These are phyloP conservation scores for Graphilbum sp. DNA, from an alignment of 2,329 filamentous ascomycete genomes.

Conservation along the genomic window DNA sequence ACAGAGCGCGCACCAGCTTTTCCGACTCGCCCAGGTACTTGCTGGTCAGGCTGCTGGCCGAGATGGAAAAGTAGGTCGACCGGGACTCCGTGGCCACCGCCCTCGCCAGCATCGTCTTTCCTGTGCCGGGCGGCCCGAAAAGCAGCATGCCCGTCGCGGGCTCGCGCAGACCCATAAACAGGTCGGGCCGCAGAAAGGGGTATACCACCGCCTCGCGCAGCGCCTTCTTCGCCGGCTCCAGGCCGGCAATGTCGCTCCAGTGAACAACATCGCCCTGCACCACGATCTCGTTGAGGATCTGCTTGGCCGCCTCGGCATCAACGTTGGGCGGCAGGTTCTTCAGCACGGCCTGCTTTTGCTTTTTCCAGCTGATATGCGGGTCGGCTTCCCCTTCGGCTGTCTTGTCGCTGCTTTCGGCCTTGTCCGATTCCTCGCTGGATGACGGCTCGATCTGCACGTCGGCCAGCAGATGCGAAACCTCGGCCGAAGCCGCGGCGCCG, in stretches of 20 bases:
- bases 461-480: conserved; percentile 7
- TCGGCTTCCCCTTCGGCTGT: conserved; percentile 2
- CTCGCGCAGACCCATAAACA: conserved; percentile 91
- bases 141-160: conserved; percentile 89
- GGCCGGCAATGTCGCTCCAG: conserved; percentile 83
- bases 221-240: conserved; percentile 80
- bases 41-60: conserved; percentile 80
- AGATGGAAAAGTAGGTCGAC: conserved; percentile 95
- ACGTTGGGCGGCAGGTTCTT: conserved; percentile 69
- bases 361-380: conserved; percentile 31
- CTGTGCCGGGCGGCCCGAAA: conserved; percentile 93
- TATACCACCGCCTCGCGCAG: conserved; percentile 95
- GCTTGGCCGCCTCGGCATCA: conserved; percentile 66
- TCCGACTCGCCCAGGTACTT: conserved; percentile 96
- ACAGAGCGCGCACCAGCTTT: conserved; percentile 86
- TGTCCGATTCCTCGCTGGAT: conserved; percentile 8
- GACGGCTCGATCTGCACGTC: conserved; percentile 8
- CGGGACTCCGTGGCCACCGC: conserved; percentile 89
- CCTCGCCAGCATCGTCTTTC: conserved; percentile 94
- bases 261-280: conserved; percentile 87
- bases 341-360: conserved; percentile 46
- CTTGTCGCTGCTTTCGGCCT: conserved; percentile 2
- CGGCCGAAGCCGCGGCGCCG: background rate
- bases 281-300: conserved; percentile 92
- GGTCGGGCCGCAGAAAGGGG: conserved; percentile 82